phyloP scores from a whole-genome alignment of 2,329 filamentous ascomycete species.

The Aspergillus hortae region DNA sequence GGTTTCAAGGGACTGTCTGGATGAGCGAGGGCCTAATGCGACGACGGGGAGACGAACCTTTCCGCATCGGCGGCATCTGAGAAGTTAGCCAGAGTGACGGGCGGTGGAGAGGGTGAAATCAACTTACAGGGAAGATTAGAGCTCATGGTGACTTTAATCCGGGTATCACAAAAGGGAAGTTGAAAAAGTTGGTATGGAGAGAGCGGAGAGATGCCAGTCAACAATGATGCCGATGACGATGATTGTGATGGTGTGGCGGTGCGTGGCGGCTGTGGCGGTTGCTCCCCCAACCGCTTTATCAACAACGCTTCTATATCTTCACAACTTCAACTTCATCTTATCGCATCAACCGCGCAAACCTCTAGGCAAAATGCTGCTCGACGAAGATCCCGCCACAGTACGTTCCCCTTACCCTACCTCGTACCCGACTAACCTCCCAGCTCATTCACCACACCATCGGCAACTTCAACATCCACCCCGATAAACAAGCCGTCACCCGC shows the following conservation, averaged over 20 bases:
- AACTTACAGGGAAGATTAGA: constrained; percentile 51
- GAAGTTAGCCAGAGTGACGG: constrained; percentile 10
- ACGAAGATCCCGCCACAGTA: constrained; percentile 87
- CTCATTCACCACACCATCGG: constrained; percentile 87
- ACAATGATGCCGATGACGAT: too few species aligned
- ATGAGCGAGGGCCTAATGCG: neutral
- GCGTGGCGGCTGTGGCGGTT: constrained; percentile 31
- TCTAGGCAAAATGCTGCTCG: constrained; percentile 73
- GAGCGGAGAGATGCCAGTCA: neutral
- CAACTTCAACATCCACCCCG: constrained; percentile 92
- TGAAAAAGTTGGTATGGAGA: neutral
- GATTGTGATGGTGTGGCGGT: constrained; percentile 4
- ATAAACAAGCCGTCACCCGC: constrained; percentile 78
- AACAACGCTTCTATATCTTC: constrained; percentile 10
- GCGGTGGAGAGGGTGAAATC: neutral
- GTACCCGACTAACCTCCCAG: constrained; percentile 42
- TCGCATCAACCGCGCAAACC: constrained; percentile 1
- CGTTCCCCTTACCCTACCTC: neutral
- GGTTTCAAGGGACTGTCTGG: constrained; percentile 73
- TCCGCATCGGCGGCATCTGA: constrained; percentile 96
- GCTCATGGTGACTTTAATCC: constrained; percentile 28
- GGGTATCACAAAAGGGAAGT: neutral
- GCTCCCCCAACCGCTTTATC: constrained; percentile 34
- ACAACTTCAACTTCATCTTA: constrained; percentile 4
- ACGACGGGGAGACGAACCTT: constrained; percentile 56